Evolutionary conservation across 352 stramenopile species (phyloP).

Genomic region (Pythium apleroticum): DNA sequence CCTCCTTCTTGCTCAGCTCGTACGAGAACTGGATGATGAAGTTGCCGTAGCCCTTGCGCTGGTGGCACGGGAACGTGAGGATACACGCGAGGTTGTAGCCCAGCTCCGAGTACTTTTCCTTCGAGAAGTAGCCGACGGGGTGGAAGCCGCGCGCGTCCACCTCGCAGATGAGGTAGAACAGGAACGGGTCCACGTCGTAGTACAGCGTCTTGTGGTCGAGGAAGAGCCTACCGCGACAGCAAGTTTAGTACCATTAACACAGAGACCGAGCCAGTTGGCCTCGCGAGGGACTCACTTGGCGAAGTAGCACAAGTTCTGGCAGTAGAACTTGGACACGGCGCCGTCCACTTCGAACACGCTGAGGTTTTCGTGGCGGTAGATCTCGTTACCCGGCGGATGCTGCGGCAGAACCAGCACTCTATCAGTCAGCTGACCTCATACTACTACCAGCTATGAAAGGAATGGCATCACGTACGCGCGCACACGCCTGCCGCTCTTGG

Average conservation of each 20-base stretch:
- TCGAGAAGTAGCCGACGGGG: constrained; percentile 99
- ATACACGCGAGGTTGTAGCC: constrained; percentile 99
- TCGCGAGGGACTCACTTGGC: constrained; percentile 80
- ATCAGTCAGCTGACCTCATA: neutral
- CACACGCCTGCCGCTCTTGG: constrained; percentile 63
- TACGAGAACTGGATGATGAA: constrained; percentile 99
- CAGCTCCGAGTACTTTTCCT: constrained; percentile 98
- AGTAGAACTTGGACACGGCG: constrained; percentile 96
- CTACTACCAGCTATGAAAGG: neutral
- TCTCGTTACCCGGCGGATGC: constrained; percentile 81
- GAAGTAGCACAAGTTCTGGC: constrained; percentile 99
- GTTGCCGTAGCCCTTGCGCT: constrained; percentile 98
- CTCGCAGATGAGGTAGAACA: constrained; percentile 99
- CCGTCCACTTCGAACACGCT: constrained; percentile 98
- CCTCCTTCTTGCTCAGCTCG: constrained; percentile 98
- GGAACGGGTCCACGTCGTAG: constrained; percentile 99
- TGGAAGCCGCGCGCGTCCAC: constrained; percentile 91
- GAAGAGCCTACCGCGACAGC: constrained; percentile 77
- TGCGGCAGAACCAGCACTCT: constrained; percentile 24
- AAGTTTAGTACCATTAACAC: no score
- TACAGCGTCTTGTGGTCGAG: constrained; percentile 99
- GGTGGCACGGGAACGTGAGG: constrained; percentile 98
- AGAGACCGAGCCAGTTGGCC: no score
- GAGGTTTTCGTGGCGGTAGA: constrained; percentile 95
- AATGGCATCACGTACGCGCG: constrained; percentile 39